phyloP scores from a whole-genome alignment of 2,329 filamentous ascomycete genomes.

The Amesomyces nigricolor region DNA sequence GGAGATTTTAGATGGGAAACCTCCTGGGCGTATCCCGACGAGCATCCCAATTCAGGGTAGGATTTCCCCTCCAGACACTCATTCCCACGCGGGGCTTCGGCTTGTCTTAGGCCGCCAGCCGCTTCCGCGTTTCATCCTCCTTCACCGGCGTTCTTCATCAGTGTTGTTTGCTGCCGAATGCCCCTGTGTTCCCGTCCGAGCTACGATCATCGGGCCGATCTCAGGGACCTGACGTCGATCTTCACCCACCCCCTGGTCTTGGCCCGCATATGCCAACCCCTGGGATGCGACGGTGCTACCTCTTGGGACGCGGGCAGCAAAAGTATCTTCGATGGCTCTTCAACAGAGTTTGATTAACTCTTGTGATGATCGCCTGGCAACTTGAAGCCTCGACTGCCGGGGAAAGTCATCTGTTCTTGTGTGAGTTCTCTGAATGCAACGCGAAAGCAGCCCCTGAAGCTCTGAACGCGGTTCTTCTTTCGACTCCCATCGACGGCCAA shows the following conservation, averaged over 20 bases:
- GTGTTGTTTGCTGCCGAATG: constrained; percentile 6
- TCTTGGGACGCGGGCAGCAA: no score
- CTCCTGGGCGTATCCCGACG: neutral
- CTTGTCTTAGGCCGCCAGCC: neutral
- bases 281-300: no score
- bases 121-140: constrained; percentile 12
- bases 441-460: constrained; percentile 15
- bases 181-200: neutral
- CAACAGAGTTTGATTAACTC: no score
- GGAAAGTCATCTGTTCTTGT: no score
- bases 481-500: no score
- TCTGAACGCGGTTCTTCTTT: neutral
- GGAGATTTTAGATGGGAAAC: constrained; percentile 12
- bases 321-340: no score
- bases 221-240: constrained; percentile 11
- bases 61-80: constrained; percentile 15
- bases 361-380: no score
- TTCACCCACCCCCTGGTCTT: constrained; percentile 10
- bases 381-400: no score
- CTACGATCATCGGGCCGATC: constrained; percentile 12
- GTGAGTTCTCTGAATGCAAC: no score
- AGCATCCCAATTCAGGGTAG: constrained; percentile 12
- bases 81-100: constrained; percentile 7
- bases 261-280: constrained; percentile 6
- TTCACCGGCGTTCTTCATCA: neutral